Percentiles rank a stretch among this genome's conserved stretches.
These are phyloP conservation scores for Trichocladium antarcticum DNA, from an alignment of 495 filamentous ascomycete genomes.

Conservation along the genomic window DNA sequence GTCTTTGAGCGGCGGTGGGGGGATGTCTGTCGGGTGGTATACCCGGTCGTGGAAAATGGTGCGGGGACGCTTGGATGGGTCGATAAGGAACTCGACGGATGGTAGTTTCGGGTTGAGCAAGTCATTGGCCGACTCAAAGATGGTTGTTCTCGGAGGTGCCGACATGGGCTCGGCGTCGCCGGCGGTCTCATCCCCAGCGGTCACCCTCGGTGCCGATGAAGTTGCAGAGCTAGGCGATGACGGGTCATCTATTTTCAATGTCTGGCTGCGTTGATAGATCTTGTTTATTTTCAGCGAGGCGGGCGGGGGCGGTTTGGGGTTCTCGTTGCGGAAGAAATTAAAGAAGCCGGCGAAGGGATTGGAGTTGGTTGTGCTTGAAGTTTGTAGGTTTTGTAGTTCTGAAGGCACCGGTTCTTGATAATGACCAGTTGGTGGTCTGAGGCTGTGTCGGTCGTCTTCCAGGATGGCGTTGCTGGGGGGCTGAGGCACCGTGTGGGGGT, in stretches of 20 bases:
- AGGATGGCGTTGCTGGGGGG: slow-evolving; percentile 43
- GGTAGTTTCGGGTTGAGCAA: slow-evolving; percentile 84
- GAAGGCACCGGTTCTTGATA: slow-evolving; percentile 12
- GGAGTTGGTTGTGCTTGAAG: slow-evolving; percentile 20
- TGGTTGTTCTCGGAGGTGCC: slow-evolving; percentile 80
- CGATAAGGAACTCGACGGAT: slow-evolving; percentile 62
- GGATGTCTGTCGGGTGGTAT: slow-evolving; percentile 88
- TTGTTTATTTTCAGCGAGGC: slow-evolving; percentile 44
- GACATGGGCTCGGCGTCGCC: slow-evolving; percentile 35
- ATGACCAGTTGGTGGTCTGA: slow-evolving; percentile 26
- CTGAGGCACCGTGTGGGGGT: slow-evolving; percentile 46
- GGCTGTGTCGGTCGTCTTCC: slow-evolving; percentile 43
- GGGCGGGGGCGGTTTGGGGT: slow-evolving; percentile 25
- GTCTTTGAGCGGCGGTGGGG: slow-evolving; percentile 60
- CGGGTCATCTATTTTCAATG: slow-evolving; percentile 39
- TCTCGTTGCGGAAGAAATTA: slow-evolving; percentile 47
- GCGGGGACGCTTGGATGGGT: slow-evolving; percentile 69
- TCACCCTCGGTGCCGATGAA: slow-evolving; percentile 31
- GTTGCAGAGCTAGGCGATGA: slow-evolving; percentile 26
- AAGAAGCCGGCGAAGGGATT: slow-evolving; percentile 49
- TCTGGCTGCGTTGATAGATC: slow-evolving; percentile 73
- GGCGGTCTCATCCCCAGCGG: slow-evolving; percentile 33
- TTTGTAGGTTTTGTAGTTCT: slow-evolving; percentile 18
- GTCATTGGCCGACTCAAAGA: slow-evolving; percentile 91
- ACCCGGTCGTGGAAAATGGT: slow-evolving; percentile 97